Base-by-base conservation (phyloP, 1,139 yeast genomes). In the Candida glucosophila region DNA sequence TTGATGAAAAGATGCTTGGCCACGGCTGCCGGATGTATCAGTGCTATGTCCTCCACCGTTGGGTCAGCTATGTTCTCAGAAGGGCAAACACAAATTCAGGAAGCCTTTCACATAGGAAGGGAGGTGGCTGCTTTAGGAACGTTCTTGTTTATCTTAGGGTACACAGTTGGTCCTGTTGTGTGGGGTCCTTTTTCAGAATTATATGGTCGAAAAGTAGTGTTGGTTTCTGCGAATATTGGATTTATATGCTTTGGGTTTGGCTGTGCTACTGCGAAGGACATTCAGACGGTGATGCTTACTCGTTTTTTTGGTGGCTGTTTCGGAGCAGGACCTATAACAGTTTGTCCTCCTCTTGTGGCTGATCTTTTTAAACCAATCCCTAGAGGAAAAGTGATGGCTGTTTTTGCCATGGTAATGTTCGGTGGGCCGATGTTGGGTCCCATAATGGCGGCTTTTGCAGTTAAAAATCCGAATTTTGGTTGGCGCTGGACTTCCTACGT, bases 141-240 rank as follows among this genome's bases (percentile, higher is more conserved):
- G 8, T 73, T 92, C 0, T 58, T 82, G 15, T 83, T 71, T 40
- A 92, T 82, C 12, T 44, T 78, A 22, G 94, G 94, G 12, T 81
- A 80, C 48, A 93, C 92, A 1, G 65, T 79, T 0, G 93, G 94
- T 11, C 94, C 94, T 5, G 57, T 80, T 19, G 39, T 80, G 19
- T 81, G 83, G 75, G 93, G 90, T 12, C 94, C 94, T 4, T 45
- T 81, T 22, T 77, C 88, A 6, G 93, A 80, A 48, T 45, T 78
- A 25, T 76, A 65, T 39, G 94, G 95, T 27, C 69, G 94, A 49
- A 69, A 68, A 42, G 49, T 61, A 2, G 73, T 81, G 7, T 37
- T 78, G 24, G 33, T 77, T 1, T 32, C 69, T 2, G 69, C 85
- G 2, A 47, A 66, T 8, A 55, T 80, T 19, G 69, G 78, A 2